Conservation (phyloP, 1,284 basidiomycete species). For the Stygiomarasmius scandens region DNA sequence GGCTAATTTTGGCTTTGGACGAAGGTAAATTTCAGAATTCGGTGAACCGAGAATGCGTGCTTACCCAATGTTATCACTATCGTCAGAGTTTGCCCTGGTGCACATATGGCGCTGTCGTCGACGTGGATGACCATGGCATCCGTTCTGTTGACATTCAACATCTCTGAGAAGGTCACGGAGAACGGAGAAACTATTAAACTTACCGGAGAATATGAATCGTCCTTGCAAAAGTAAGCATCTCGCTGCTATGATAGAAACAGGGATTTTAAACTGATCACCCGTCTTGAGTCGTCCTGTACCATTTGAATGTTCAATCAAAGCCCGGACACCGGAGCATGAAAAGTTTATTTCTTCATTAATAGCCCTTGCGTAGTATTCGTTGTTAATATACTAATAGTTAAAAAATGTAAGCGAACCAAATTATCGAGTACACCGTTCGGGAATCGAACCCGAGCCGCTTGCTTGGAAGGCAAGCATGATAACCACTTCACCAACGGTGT, state of each 20-base stretch:
- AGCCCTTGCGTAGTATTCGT: too few species aligned
- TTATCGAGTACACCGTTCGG: conserved; percentile 5
- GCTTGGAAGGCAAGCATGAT: conserved; percentile 82
- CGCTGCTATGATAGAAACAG: not conserved
- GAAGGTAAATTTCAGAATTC: conserved; percentile 1
- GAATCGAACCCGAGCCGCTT: conserved; percentile 5
- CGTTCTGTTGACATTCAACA: not conserved
- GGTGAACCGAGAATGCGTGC: too few species aligned
- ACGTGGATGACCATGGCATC: not conserved
- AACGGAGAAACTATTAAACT: not conserved
- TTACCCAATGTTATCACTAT: too few species aligned
- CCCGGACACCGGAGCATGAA: conserved; percentile 1
- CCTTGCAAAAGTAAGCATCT: not conserved
- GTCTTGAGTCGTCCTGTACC: conserved; percentile 2
- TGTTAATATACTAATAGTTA: too few species aligned
- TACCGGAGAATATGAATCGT: not conserved
- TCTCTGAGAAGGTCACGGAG: not conserved
- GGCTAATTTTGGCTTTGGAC: conserved; percentile 8
- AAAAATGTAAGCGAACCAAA: too few species aligned
- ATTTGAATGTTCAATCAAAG: conserved; percentile 7
- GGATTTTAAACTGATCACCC: not conserved
- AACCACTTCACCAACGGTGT: conserved; percentile 81
- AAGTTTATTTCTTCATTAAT: not conserved
- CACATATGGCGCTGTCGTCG: conserved; percentile 5
- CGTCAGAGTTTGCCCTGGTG: conserved; percentile 1